Percentiles rank a stretch among this genome's conserved stretches.
Evolutionary conservation across 2,329 filamentous ascomycete genomes (phyloP).

Genomic region (Chrysoporthe deuterocubensis): DNA sequence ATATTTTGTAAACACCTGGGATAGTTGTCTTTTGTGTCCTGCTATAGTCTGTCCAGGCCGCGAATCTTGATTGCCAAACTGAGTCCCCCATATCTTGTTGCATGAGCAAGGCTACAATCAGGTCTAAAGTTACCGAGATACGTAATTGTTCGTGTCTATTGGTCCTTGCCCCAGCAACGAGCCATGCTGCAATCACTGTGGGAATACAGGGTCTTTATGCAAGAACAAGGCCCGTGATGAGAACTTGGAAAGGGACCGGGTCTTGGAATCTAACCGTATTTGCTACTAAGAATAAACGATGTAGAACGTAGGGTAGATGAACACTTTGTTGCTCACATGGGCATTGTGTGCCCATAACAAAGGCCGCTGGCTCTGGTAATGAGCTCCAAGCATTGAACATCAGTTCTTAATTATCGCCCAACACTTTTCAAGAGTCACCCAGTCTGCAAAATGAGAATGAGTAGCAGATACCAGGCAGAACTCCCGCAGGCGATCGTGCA

Average conservation of each 20-base stretch:
- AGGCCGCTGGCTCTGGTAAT: not conserved
- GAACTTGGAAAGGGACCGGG: not conserved
- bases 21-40: not conserved
- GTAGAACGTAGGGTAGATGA: not conserved
- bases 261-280: not conserved
- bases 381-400: not conserved
- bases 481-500: no score
- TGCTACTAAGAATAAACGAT: no score
- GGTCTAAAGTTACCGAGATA: not conserved
- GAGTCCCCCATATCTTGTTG: not conserved
- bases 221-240: not conserved
- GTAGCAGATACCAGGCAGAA: no score
- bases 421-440: not conserved
- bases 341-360: not conserved
- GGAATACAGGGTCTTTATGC: not conserved
- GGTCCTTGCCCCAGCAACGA: not conserved
- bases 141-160: not conserved
- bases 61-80: not conserved
- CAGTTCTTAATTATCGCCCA: no score
- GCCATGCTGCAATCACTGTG: not conserved
- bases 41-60: not conserved
- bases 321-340: not conserved
- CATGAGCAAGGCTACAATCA: not conserved
- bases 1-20: not conserved
- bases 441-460: not conserved